phyloP scores from a whole-genome alignment of 352 stramenopile species.

The Globisporangium emineosum region DNA sequence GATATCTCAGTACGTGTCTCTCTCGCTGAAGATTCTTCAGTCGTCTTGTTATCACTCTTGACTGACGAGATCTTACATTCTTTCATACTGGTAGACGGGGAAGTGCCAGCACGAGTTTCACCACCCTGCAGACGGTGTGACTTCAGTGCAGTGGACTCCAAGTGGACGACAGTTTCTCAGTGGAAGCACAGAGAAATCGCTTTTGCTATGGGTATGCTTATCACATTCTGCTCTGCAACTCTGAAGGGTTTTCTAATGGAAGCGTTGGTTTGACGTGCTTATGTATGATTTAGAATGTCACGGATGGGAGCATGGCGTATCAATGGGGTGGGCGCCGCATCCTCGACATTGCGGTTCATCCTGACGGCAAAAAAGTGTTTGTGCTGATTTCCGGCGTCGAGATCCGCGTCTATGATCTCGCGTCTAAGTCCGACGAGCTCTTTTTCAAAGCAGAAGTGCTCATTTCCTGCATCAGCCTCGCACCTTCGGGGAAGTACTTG shows the following conservation, averaged over 20 bases:
- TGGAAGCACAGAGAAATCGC: slow-evolving; percentile 67
- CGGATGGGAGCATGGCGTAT: slow-evolving; percentile 45
- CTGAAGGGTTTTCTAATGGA: neutral
- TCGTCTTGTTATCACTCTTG: neutral
- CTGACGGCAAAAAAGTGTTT: slow-evolving; percentile 47
- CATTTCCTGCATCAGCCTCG: slow-evolving; percentile 56
- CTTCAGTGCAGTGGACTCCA: slow-evolving; percentile 53
- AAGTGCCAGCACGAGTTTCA: slow-evolving; percentile 48
- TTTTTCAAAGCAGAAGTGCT: slow-evolving; percentile 52
- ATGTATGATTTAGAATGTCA: slow-evolving; percentile 35
- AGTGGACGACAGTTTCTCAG: slow-evolving; percentile 61
- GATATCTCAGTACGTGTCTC: slow-evolving; percentile 34
- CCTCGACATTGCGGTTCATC: slow-evolving; percentile 60
- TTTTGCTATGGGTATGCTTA: slow-evolving; percentile 67
- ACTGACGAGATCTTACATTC: neutral
- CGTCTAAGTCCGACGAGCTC: slow-evolving; percentile 51
- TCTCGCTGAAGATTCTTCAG: neutral
- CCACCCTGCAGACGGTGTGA: slow-evolving; percentile 50
- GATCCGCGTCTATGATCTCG: slow-evolving; percentile 60
- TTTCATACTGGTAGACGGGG: slow-evolving; percentile 32
- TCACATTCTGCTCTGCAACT: neutral
- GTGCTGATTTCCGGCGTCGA: slow-evolving; percentile 54
- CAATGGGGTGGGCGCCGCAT: slow-evolving; percentile 67
- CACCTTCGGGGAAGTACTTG: slow-evolving; percentile 40
- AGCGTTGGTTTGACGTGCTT: neutral